Evolutionary conservation across 2,329 filamentous ascomycete genomes (phyloP), one percentile per base, ranked within the genome.

Genomic region (Penicillium decumbens): DNA sequence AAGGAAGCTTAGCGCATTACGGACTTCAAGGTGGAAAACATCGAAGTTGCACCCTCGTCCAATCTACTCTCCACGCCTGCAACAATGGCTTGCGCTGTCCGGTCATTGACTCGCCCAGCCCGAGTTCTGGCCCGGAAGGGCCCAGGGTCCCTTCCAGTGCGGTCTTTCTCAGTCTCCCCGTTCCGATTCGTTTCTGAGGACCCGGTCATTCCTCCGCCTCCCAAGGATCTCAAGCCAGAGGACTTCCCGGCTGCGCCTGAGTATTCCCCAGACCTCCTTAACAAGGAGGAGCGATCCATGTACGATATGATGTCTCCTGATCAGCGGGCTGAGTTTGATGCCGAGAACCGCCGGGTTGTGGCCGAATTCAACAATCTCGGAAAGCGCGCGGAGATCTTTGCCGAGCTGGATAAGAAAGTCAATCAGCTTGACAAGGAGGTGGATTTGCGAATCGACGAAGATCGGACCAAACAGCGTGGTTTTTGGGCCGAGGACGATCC

Each of bases 401-500:
- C 61, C 39, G 60, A 70, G 47, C 50, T 74, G 25, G 66, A 72
- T 9, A 57, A 59, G 44, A 47, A 52, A n/a, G 59, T 68, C 6
- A 54, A 60, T 6, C 56, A 65, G 30, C 54, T 72, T 24, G 65
- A 72, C 6, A 65, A 60, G 46, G 53, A 65, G 12, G 58, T 56
- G 7, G 61, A 62, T 29, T 41, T 69, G 44, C 58, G 61, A 24
- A 68, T 68, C 35, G 58, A 64, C 1, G 66, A 67, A 15, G 40
- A 60, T 2, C 50, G 50, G 10, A 45, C 56, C 27, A 65, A 56
- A 32, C 27, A 30, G 0, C 53, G 54, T n/a, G 73, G 72, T 0
- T 73, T 72, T 53, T 75, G 74, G 72, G 68, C 68, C 1, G 69
- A 73, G 41, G 72, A 72, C 6, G 74, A 76, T 48, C 65, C 67